These are phyloP conservation scores for Corymbia maculata DNA, from an alignment of 345 rosid genomes.

Conservation along the genomic window DNA sequence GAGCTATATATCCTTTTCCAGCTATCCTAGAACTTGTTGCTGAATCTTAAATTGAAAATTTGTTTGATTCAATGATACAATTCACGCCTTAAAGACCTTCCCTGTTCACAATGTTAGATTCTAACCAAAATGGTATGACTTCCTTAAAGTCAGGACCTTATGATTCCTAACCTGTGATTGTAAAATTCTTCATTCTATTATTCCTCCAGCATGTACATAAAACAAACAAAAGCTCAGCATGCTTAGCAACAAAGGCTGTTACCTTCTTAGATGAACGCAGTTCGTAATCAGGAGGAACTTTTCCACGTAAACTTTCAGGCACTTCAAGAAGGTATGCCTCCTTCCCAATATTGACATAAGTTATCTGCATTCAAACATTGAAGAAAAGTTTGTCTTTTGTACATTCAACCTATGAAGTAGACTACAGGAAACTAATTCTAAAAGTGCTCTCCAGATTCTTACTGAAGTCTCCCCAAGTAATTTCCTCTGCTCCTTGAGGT, in stretches of 20 bases:
- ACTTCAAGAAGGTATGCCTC: conserved; percentile 83
- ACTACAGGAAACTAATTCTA: not conserved
- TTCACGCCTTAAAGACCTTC: not conserved
- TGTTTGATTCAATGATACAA: not conserved
- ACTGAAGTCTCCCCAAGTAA: conserved; percentile 79
- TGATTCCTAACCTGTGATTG: not conserved
- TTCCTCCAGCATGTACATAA: not conserved
- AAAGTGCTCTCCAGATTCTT: conserved; percentile 6
- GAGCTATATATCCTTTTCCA: not conserved
- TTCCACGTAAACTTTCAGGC: conserved; percentile 66
- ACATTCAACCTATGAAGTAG: not conserved
- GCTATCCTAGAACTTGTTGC: not conserved
- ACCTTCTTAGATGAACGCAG: conserved; percentile 94
- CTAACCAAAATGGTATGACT: not conserved
- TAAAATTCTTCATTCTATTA: not conserved
- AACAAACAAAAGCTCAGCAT: not conserved
- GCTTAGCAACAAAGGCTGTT: not conserved
- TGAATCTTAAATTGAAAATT: not conserved
- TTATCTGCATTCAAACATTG: conserved; percentile 38
- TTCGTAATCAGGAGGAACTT: conserved; percentile 80
- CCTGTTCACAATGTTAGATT: not conserved
- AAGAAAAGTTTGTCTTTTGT: not conserved
- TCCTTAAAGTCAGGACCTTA: not conserved
- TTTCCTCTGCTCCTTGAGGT: conserved; percentile 81
- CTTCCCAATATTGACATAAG: conserved; percentile 88